These are phyloP conservation scores for Cytospora leucostoma DNA, from an alignment of 2,329 filamentous ascomycete species.

Conservation along the genomic window DNA sequence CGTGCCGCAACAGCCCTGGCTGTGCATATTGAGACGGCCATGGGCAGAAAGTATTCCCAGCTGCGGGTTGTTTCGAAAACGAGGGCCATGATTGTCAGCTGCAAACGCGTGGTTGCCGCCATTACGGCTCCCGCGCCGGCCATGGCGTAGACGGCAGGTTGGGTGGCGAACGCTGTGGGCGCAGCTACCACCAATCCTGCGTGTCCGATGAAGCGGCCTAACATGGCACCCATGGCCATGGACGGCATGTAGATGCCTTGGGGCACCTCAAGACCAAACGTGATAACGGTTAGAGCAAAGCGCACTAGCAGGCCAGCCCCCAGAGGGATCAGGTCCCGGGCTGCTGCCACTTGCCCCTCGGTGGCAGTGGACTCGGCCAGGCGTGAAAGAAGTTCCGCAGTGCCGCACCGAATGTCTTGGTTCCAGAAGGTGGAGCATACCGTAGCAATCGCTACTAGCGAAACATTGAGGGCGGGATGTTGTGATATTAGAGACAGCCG, in stretches of 20 bases:
- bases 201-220: background rate
- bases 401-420: background rate
- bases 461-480: background rate
- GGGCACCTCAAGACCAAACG: background rate
- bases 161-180: background rate
- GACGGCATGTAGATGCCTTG: background rate
- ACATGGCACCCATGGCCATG: background rate
- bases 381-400: background rate
- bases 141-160: background rate
- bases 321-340: background rate
- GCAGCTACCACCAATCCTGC: background rate
- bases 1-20: background rate
- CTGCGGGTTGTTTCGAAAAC: background rate
- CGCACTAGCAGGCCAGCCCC: background rate
- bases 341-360: background rate
- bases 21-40: background rate
- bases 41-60: background rate
- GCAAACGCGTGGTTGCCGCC: background rate
- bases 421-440: background rate
- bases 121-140: background rate
- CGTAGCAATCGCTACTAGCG: background rate
- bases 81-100: background rate
- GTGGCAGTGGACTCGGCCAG: background rate
- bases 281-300: background rate
- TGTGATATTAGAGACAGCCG: background rate